Percentiles rank a stretch among this genome's conserved stretches.
These are phyloP conservation scores for Yarrowia yakushimensis DNA, from an alignment of 805 yeast species.

Conservation along the genomic window DNA sequence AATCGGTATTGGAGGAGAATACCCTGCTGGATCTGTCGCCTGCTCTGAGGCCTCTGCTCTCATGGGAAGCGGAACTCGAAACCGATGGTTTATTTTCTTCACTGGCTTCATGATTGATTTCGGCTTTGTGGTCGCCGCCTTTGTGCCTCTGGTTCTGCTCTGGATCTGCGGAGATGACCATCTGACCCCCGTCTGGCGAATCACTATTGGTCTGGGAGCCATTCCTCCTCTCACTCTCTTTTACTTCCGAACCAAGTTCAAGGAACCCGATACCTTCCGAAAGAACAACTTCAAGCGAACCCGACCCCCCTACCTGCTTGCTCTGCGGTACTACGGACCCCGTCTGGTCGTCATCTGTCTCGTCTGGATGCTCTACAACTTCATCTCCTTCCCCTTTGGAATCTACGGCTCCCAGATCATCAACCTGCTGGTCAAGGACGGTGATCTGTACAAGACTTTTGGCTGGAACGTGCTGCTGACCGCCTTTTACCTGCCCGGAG, in stretches of 20 bases:
- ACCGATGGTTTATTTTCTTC: slow-evolving; percentile 85
- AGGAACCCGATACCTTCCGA: slow-evolving; percentile 67
- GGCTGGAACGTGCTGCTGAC: slow-evolving; percentile 93
- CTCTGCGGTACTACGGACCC: slow-evolving; percentile 80
- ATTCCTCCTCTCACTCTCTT: slow-evolving; percentile 79
- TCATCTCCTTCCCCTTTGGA: slow-evolving; percentile 83
- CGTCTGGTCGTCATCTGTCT: slow-evolving; percentile 65
- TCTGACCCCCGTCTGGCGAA: slow-evolving; percentile 85
- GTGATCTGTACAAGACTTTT: slow-evolving; percentile 65
- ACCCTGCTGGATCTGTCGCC: slow-evolving; percentile 90
- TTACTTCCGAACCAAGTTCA: slow-evolving; percentile 68
- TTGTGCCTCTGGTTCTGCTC: slow-evolving; percentile 79
- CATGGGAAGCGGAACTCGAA: slow-evolving; percentile 77
- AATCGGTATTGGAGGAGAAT: slow-evolving; percentile 90
- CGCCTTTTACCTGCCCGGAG: slow-evolving; percentile 85
- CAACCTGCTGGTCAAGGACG: slow-evolving; percentile 53
- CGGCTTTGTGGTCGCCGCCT: slow-evolving; percentile 79
- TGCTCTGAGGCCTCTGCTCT: slow-evolving; percentile 85
- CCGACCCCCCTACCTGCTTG: slow-evolving; percentile 60
- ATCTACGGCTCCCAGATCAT: slow-evolving; percentile 75
- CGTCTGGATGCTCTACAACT: slow-evolving; percentile 91
- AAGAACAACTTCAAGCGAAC: slow-evolving; percentile 66
- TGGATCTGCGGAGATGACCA: slow-evolving; percentile 75
- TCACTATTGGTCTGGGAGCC: slow-evolving; percentile 86
- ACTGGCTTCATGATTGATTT: slow-evolving; percentile 83